Percentiles rank a stretch among this genome's conserved stretches.
Evolutionary conservation across 2,329 filamentous ascomycete genomes (phyloP).

Genomic region (Uncinocarpus reesii): DNA sequence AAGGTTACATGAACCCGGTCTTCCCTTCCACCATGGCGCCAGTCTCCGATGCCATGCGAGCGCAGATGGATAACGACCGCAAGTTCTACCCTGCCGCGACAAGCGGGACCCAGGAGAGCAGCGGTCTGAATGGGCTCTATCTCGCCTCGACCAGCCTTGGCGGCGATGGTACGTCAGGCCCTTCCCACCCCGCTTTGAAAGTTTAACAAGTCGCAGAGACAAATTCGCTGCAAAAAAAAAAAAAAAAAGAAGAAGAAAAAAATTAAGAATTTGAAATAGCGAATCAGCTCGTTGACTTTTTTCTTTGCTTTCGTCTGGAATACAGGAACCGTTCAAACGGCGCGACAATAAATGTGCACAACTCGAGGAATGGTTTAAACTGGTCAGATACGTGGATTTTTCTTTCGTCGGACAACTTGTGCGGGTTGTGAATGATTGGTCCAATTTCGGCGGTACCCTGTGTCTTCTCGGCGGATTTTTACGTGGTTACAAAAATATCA

Average conservation of each 20-base stretch:
- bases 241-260: too few species aligned
- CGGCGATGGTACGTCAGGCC: constrained; percentile 40
- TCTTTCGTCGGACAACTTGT: too few species aligned
- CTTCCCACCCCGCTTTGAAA: constrained; percentile 33
- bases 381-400: too few species aligned
- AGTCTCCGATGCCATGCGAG: constrained; percentile 60
- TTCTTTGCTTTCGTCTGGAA: constrained; percentile 48
- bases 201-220: constrained; percentile 25
- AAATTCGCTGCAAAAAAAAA: constrained; percentile 34
- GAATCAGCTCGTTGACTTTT: constrained; percentile 46
- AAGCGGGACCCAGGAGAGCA: constrained; percentile 31
- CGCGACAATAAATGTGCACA: constrained; percentile 40
- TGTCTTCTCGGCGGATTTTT: background rate
- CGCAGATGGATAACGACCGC: constrained; percentile 49
- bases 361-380: background rate
- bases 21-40: constrained; percentile 57
- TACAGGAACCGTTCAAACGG: constrained; percentile 46
- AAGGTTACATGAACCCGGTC: constrained; percentile 53
- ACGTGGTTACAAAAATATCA: too few species aligned
- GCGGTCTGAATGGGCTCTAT: constrained; percentile 40
- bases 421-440: too few species aligned
- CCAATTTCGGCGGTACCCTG: too few species aligned
- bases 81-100: constrained; percentile 34
- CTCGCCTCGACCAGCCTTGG: constrained; percentile 38
- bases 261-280: too few species aligned